These are phyloP conservation scores for Ganoderma multipileum DNA, from an alignment of 1,284 basidiomycete genomes.

Conservation along the genomic window DNA sequence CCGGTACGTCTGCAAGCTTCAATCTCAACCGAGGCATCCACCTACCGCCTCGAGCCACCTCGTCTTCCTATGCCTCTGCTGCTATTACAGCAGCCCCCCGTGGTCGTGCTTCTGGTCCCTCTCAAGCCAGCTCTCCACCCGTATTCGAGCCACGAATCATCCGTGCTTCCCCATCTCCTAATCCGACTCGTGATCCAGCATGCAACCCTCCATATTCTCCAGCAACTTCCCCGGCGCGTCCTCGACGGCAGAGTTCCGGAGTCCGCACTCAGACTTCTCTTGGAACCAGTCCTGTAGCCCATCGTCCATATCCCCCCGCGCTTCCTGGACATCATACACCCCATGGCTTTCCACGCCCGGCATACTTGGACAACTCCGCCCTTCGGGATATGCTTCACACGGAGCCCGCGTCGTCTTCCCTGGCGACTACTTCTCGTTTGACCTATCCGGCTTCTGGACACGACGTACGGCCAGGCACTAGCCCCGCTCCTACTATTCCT, in stretches of 20 bases:
- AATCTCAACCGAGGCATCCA: conserved; percentile 16
- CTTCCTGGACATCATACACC: conserved; percentile 22
- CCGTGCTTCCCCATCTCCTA: conserved; percentile 49
- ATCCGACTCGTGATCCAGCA: conserved; percentile 29
- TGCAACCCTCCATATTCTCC: conserved; percentile 38
- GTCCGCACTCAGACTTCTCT: conserved; percentile 25
- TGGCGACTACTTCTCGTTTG: conserved; percentile 36
- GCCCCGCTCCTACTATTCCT: conserved; percentile 32
- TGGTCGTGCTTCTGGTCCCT: conserved; percentile 20
- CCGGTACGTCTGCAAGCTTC: conserved; percentile 20
- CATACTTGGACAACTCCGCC: conserved; percentile 78
- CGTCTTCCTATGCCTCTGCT: conserved; percentile 25
- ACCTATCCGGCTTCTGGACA: conserved; percentile 15
- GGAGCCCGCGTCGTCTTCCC: conserved; percentile 53
- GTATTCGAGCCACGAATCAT: conserved; percentile 71
- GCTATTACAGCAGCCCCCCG: conserved; percentile 19
- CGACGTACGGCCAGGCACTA: conserved; percentile 19
- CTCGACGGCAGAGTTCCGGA: conserved; percentile 45
- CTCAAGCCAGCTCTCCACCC: conserved; percentile 27
- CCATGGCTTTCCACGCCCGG: conserved; percentile 65
- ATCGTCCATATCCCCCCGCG: conserved; percentile 14
- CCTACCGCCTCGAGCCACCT: conserved; percentile 26
- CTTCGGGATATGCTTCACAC: conserved; percentile 72
- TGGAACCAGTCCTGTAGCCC: conserved; percentile 14
- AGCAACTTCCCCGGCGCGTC: conserved; percentile 48